Conservation (phyloP, 352 stramenopile genomes). For the Blastocystis sp. region DNA sequence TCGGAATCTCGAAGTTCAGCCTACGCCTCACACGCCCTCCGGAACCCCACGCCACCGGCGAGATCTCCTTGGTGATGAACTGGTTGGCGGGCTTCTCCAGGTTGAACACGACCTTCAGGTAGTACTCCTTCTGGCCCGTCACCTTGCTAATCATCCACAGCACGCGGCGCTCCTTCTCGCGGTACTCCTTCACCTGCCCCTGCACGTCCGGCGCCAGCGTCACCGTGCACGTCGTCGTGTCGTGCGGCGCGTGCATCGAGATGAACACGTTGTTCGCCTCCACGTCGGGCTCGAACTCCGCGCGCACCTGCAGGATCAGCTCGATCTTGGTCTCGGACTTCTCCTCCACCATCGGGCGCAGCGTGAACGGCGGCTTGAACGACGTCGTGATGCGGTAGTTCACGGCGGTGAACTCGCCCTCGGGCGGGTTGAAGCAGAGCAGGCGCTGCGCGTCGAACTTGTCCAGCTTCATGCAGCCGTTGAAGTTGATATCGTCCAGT, state of each 20-base stretch:
- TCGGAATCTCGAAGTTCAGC: constrained; percentile 98
- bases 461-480: constrained; percentile 94
- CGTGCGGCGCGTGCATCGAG: constrained; percentile 62
- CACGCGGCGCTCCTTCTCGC: constrained; percentile 88
- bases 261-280: constrained; percentile 70
- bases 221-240: constrained; percentile 21
- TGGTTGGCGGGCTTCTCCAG: constrained; percentile 71
- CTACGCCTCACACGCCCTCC: background rate
- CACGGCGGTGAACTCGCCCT: constrained; percentile 88
- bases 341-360: constrained; percentile 94
- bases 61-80: constrained; percentile 56
- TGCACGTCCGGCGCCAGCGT: constrained; percentile 73
- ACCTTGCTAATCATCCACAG: constrained; percentile 94
- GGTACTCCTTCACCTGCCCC: constrained; percentile 87
- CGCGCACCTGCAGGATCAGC: constrained; percentile 74
- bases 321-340: constrained; percentile 77
- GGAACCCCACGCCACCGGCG: background rate
- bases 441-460: constrained; percentile 86
- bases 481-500: constrained; percentile 97
- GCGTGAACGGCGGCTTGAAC: constrained; percentile 92
- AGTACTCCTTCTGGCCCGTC: background rate
- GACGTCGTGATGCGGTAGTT: constrained; percentile 96
- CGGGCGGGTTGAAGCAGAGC: constrained; percentile 83
- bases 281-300: constrained; percentile 73
- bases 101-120: constrained; percentile 72